Evolutionary conservation across 352 stramenopile genomes (phyloP).

Genomic region (Globisporangium cederbergense): DNA sequence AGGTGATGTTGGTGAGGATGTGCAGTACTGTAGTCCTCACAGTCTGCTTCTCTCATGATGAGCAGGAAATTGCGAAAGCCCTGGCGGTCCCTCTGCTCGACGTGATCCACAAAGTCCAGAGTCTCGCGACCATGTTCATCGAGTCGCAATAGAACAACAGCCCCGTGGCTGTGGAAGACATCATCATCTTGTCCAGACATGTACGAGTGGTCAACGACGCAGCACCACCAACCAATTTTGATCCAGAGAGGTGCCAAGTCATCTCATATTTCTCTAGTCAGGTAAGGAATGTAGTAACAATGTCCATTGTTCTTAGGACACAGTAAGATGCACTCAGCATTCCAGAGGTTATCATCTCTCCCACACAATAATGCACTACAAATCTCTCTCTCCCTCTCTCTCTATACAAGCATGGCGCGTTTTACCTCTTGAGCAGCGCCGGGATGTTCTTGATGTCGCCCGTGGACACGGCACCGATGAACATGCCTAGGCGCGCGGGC

Average conservation of each 20-base stretch:
- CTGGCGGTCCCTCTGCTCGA: slow-evolving; percentile 41
- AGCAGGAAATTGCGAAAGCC: slow-evolving; percentile 39
- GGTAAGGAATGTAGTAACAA: too few species aligned
- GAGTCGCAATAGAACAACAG: slow-evolving; percentile 1
- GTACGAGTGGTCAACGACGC: not conserved
- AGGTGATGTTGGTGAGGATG: not conserved
- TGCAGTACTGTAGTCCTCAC: not conserved
- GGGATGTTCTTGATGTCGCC: slow-evolving; percentile 26
- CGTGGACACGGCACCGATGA: slow-evolving; percentile 35
- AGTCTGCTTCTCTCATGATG: not conserved
- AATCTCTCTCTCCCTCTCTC: not conserved
- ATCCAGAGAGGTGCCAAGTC: not conserved
- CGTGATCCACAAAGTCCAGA: slow-evolving; percentile 57
- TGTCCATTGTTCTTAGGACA: too few species aligned
- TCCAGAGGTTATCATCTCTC: not conserved
- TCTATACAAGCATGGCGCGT: not conserved
- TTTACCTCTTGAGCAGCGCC: slow-evolving; percentile 24
- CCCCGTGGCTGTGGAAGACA: too few species aligned
- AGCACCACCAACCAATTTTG: not conserved
- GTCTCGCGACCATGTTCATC: slow-evolving; percentile 23
- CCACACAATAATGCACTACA: not conserved
- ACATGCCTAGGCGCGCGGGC: slow-evolving; percentile 33
- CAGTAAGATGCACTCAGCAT: too few species aligned
- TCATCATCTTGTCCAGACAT: not conserved
- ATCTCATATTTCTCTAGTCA: too few species aligned